phyloP scores from a whole-genome alignment of 1,139 yeast genomes.

The Yamadazyma trypodendri region DNA sequence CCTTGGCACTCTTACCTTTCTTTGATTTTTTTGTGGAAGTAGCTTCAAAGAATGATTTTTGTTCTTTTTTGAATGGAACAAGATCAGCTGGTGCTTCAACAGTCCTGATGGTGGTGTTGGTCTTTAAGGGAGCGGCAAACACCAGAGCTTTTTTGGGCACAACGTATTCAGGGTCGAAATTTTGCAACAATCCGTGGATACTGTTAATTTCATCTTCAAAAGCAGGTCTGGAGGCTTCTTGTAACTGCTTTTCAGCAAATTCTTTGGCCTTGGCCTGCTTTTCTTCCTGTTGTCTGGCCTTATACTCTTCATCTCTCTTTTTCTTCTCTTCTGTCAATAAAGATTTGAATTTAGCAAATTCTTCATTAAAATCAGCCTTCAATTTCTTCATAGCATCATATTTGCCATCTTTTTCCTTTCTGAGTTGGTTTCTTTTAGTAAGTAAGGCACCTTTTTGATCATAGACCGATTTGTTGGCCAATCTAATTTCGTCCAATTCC shows the following conservation, averaged over 20 bases:
- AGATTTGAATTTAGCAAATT: constrained; percentile 68
- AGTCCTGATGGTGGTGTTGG: constrained; percentile 40
- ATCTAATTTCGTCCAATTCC: constrained; percentile 59
- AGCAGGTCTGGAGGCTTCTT: constrained; percentile 80
- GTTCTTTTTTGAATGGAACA: constrained; percentile 65
- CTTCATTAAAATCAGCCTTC: constrained; percentile 67
- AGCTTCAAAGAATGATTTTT: constrained; percentile 55
- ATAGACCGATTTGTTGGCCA: constrained; percentile 61
- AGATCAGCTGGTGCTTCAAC: constrained; percentile 65
- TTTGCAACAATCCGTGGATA: constrained; percentile 67
- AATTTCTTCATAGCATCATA: constrained; percentile 62
- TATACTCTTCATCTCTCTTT: constrained; percentile 69
- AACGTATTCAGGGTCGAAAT: constrained; percentile 78
- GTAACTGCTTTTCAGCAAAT: constrained; percentile 63
- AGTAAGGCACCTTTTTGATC: constrained; percentile 65
- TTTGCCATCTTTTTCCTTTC: constrained; percentile 67
- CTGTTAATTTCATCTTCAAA: constrained; percentile 71
- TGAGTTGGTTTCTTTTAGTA: constrained; percentile 67
- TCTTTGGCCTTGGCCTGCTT: constrained; percentile 62
- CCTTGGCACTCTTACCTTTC: constrained; percentile 40
- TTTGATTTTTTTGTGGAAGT: constrained; percentile 46
- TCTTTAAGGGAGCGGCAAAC: constrained; percentile 27
- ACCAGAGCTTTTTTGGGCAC: constrained; percentile 48
- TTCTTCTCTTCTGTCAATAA: constrained; percentile 68
- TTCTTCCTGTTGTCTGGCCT: constrained; percentile 53